These are phyloP conservation scores for Climacium dendroides DNA, from an alignment of 225 moss, liverwort and hornwort species.

Conservation along the genomic window DNA sequence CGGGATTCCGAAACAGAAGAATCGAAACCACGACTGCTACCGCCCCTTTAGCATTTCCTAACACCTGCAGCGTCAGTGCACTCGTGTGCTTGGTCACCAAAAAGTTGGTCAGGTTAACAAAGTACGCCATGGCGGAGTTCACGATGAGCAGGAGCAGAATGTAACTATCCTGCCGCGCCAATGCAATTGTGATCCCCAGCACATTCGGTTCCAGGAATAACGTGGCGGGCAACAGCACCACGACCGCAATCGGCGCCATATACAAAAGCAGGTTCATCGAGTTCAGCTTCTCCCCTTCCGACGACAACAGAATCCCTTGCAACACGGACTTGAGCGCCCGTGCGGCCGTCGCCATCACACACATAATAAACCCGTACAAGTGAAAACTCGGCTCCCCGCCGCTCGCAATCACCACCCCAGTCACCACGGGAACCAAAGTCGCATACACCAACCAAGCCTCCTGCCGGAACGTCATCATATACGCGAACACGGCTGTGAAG, in stretches of 20 bases:
- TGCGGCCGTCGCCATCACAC: slow-evolving; percentile 84
- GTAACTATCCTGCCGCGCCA: slow-evolving; percentile 46
- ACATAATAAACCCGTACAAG: slow-evolving; percentile 84
- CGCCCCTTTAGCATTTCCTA: slow-evolving; percentile 95
- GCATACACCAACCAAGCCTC: slow-evolving; percentile 87
- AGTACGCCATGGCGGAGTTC: slow-evolving; percentile 96
- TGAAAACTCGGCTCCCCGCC: slow-evolving; percentile 95
- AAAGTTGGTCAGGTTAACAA: slow-evolving; percentile 95
- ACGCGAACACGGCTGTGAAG: slow-evolving; percentile 95
- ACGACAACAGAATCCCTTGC: slow-evolving; percentile 83
- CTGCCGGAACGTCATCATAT: slow-evolving; percentile 72
- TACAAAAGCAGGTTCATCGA: slow-evolving; percentile 96
- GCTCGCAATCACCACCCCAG: slow-evolving; percentile 91
- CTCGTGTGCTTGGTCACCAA: slow-evolving; percentile 97
- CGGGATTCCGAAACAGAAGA: slow-evolving; percentile 89
- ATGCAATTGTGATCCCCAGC: slow-evolving; percentile 62
- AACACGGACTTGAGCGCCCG: slow-evolving; percentile 90
- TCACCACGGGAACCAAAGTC: slow-evolving; percentile 77
- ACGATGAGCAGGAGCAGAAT: slow-evolving; percentile 63
- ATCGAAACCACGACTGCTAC: slow-evolving; percentile 96
- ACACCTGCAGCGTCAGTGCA: slow-evolving; percentile 87
- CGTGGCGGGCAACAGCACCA: slow-evolving; percentile 80
- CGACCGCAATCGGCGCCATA: slow-evolving; percentile 96
- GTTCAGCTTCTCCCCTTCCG: slow-evolving; percentile 95
- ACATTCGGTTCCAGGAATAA: slow-evolving; percentile 79